These are phyloP conservation scores for Termitomyces sp. DNA, from an alignment of 768 basidiomycete genomes.

Conservation along the genomic window DNA sequence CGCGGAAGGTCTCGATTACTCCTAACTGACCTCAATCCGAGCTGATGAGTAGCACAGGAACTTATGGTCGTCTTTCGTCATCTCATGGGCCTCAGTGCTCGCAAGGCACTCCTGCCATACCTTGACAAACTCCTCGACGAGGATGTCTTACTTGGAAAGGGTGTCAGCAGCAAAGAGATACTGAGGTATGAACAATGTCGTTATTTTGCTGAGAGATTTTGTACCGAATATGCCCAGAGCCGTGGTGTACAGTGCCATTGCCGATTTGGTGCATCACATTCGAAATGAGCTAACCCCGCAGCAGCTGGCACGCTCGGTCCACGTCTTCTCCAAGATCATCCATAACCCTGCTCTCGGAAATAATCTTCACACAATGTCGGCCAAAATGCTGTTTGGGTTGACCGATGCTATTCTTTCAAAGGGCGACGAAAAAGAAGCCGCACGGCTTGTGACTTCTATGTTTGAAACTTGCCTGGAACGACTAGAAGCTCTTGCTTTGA, in stretches of 20 bases:
- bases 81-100: slow-evolving; percentile 72
- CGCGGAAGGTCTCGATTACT: slow-evolving; percentile 59
- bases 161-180: slow-evolving; percentile 80
- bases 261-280: slow-evolving; percentile 91
- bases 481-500: slow-evolving; percentile 70
- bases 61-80: slow-evolving; percentile 90
- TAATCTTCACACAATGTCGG: slow-evolving; percentile 83
- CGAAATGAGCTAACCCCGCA: slow-evolving; percentile 71
- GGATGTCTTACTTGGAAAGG: slow-evolving; percentile 78
- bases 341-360: slow-evolving; percentile 82
- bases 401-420: slow-evolving; percentile 79
- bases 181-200: slow-evolving; percentile 44
- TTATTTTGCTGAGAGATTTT: not conserved
- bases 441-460: slow-evolving; percentile 64
- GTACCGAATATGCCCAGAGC: slow-evolving; percentile 39
- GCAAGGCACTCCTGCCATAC: slow-evolving; percentile 72
- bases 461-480: slow-evolving; percentile 83
- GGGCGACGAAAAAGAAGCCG: slow-evolving; percentile 63
- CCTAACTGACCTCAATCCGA: not conserved
- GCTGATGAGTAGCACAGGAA: slow-evolving; percentile 48
- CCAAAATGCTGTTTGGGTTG: slow-evolving; percentile 89
- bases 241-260: slow-evolving; percentile 80
- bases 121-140: slow-evolving; percentile 91
- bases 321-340: slow-evolving; percentile 81
- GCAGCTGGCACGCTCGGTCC: slow-evolving; percentile 74